Percentiles rank a stretch among this genome's conserved stretches.
Conservation (phyloP, 129 eudicot species). For the Centrapalus pauciflorus region DNA sequence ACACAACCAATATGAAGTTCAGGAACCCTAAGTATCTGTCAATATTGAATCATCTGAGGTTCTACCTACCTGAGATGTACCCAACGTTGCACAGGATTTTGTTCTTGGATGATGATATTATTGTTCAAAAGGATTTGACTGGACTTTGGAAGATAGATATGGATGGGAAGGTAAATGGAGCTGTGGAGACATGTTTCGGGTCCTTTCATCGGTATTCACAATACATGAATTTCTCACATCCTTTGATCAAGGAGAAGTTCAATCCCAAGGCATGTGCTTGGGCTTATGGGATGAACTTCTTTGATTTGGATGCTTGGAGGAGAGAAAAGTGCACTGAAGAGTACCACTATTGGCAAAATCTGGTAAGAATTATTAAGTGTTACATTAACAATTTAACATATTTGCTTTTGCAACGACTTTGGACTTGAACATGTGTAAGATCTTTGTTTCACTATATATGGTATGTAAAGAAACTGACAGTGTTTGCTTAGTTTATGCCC, state of each 20-base stretch:
- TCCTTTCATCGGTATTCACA: slow-evolving; percentile 61
- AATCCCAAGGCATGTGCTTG: slow-evolving; percentile 69
- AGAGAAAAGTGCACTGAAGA: slow-evolving; percentile 62
- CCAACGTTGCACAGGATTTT: slow-evolving; percentile 69
- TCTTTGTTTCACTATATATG: background rate
- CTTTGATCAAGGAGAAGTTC: slow-evolving; percentile 53
- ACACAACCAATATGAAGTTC: slow-evolving; percentile 69
- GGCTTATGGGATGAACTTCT: slow-evolving; percentile 76
- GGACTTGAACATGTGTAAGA: background rate
- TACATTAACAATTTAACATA: no score
- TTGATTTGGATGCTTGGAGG: slow-evolving; percentile 74
- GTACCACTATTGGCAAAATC: slow-evolving; percentile 69
- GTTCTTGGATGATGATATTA: slow-evolving; percentile 76
- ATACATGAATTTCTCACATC: slow-evolving; percentile 65
- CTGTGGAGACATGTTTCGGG: slow-evolving; percentile 73
- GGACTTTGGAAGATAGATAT: slow-evolving; percentile 74
- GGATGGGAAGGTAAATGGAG: slow-evolving; percentile 77
- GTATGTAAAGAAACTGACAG: background rate
- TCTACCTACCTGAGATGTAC: slow-evolving; percentile 70
- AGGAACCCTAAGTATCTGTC: slow-evolving; percentile 78
- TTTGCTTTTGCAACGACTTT: background rate
- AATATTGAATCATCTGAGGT: slow-evolving; percentile 70
- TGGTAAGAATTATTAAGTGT: slow-evolving; percentile 43
- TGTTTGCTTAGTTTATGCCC: background rate
- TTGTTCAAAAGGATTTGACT: slow-evolving; percentile 71